These are phyloP conservation scores for Theileria sp. DNA, from an alignment of 169 alveolate species.

Conservation along the genomic window DNA sequence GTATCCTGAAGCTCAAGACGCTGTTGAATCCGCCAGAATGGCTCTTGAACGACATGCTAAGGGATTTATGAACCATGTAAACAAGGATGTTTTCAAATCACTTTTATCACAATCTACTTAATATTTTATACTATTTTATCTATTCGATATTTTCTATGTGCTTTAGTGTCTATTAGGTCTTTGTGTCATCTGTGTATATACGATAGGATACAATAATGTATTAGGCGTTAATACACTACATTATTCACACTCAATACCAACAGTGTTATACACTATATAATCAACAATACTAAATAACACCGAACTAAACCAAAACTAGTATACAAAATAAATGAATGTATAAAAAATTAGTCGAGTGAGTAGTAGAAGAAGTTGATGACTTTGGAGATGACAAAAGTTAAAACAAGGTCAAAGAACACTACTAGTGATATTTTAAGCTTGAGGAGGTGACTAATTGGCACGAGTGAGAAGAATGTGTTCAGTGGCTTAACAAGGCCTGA, in stretches of 20 bases:
- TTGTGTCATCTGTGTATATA: no score
- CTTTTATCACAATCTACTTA: conserved; percentile 18
- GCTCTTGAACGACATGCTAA: conserved; percentile 68
- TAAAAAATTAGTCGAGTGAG: neutral
- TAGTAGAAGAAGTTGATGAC: conserved; percentile 8
- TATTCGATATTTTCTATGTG: neutral
- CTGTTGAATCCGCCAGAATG: conserved; percentile 67
- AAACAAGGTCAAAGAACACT: conserved; percentile 27
- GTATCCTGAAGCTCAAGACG: conserved; percentile 66
- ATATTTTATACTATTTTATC: neutral
- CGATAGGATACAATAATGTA: no score
- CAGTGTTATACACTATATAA: no score
- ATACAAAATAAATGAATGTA: neutral
- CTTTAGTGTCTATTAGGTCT: no score
- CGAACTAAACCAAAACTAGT: no score
- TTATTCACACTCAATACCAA: no score
- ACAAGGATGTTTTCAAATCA: conserved; percentile 52
- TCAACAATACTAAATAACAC: no score
- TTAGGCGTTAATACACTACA: no score
- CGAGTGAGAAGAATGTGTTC: conserved; percentile 66
- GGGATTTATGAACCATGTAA: conserved; percentile 59
- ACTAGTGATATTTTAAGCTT: conserved; percentile 24
- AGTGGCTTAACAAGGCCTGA: conserved; percentile 58
- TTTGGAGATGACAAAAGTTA: conserved; percentile 26
- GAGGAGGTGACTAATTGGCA: conserved; percentile 27